Percentiles rank a stretch among this genome's conserved stretches.
phyloP scores from a whole-genome alignment of 2,329 filamentous ascomycete species.

The Cladophialophora immunda region DNA sequence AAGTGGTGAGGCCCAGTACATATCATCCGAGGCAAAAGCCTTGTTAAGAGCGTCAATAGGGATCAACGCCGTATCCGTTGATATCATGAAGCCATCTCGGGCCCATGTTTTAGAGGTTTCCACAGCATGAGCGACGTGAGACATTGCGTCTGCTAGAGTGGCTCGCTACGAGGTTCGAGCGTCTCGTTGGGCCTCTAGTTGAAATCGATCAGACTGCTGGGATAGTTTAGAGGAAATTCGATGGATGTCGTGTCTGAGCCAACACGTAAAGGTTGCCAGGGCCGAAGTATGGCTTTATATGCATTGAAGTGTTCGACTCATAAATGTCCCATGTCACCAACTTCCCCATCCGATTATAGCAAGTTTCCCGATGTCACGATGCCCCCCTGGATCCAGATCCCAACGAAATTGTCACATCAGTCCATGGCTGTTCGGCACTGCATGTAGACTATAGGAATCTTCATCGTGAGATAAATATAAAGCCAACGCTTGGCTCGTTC shows the following conservation, averaged over 20 bases:
- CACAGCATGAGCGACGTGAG: constrained; percentile 9
- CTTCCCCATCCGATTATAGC: neutral
- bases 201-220: neutral
- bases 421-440: neutral
- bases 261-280: too few relatives aligned
- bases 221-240: neutral
- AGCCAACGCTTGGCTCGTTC: neutral
- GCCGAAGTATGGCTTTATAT: too few relatives aligned
- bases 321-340: neutral
- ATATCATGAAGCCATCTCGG: constrained; percentile 65
- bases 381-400: neutral
- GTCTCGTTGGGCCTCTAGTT: neutral
- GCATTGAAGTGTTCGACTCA: neutral
- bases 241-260: neutral
- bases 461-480: neutral
- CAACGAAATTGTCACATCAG: neutral
- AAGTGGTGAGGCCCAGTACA: constrained; percentile 69
- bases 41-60: constrained; percentile 64
- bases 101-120: constrained; percentile 29
- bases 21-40: constrained; percentile 64
- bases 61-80: constrained; percentile 66
- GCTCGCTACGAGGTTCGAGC: neutral
- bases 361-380: neutral
- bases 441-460: neutral
- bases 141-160: constrained; percentile 6